These are phyloP conservation scores for Chlorella sp. DNA, from an alignment of 139 green algal genomes.

Conservation along the genomic window DNA sequence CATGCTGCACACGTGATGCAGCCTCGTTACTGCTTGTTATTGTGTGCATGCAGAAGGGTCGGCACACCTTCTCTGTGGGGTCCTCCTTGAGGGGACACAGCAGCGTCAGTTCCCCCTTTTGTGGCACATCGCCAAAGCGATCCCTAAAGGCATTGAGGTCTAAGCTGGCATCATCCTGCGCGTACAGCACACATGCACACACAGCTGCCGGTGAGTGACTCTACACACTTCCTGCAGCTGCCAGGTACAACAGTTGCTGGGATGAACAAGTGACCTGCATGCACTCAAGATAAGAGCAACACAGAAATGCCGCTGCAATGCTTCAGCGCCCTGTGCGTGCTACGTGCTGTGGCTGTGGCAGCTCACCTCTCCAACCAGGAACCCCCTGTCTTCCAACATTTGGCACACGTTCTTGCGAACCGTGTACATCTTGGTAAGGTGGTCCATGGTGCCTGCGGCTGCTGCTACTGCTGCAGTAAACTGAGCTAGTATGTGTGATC, in stretches of 20 bases:
- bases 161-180: conserved; percentile 66
- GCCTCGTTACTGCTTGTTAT: not conserved
- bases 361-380: conserved; percentile 70
- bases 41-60: not conserved
- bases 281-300: no score
- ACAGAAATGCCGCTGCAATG: no score
- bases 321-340: no score
- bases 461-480: not conserved
- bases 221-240: no score
- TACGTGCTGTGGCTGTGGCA: not conserved
- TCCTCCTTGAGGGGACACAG: conserved; percentile 68
- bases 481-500: no score
- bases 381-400: conserved; percentile 90
- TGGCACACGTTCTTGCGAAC: conserved; percentile 78
- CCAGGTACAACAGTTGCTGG: no score
- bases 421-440: conserved; percentile 52
- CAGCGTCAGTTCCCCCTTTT: conserved; percentile 77
- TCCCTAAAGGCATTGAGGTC: conserved; percentile 71
- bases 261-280: no score
- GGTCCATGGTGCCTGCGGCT: conserved; percentile 46
- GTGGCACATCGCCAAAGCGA: conserved; percentile 68
- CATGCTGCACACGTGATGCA: not conserved
- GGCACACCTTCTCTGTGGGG: conserved; percentile 57
- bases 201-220: not conserved
- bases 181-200: not conserved